Evolutionary conservation across 2,329 filamentous ascomycete genomes (phyloP).

Genomic region (Aspergillus transmontanensis): DNA sequence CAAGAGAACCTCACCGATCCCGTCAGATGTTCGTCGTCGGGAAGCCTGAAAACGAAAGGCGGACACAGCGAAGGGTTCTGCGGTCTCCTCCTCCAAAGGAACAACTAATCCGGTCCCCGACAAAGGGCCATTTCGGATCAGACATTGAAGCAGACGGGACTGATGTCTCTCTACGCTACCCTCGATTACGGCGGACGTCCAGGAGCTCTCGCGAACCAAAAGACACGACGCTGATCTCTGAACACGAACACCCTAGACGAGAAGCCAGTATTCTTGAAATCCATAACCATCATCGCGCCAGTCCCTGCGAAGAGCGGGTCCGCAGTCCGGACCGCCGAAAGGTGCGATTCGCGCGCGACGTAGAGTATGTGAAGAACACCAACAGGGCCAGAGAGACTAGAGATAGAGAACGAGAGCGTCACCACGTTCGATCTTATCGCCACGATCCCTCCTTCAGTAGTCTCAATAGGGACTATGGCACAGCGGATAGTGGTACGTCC

Average conservation of each 20-base stretch:
- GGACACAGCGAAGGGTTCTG: not conserved
- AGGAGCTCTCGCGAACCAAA: conserved; percentile 15
- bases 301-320: conserved; percentile 6
- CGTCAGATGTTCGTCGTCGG: conserved; percentile 19
- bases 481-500: not conserved
- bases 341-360: conserved; percentile 22
- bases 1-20: conserved; percentile 12
- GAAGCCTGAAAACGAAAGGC: conserved; percentile 6
- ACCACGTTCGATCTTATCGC: not conserved
- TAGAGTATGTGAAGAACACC: conserved; percentile 17
- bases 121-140: not conserved
- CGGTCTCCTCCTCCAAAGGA: conserved; percentile 9
- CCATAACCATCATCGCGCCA: conserved; percentile 14
- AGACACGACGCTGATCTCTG: conserved; percentile 22
- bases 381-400: conserved; percentile 4
- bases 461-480: not conserved
- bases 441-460: not conserved
- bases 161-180: not conserved
- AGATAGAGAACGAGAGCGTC: conserved; percentile 4
- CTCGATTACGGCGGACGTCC: conserved; percentile 7
- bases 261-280: conserved; percentile 15
- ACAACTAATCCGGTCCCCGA: conserved; percentile 10
- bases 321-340: conserved; percentile 12
- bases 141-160: conserved; percentile 1
- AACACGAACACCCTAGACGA: conserved; percentile 20